Evolutionary conservation across 805 yeast species (phyloP), one percentile per base, ranked within the genome.

Genomic region (Candida nonsorbophila): DNA sequence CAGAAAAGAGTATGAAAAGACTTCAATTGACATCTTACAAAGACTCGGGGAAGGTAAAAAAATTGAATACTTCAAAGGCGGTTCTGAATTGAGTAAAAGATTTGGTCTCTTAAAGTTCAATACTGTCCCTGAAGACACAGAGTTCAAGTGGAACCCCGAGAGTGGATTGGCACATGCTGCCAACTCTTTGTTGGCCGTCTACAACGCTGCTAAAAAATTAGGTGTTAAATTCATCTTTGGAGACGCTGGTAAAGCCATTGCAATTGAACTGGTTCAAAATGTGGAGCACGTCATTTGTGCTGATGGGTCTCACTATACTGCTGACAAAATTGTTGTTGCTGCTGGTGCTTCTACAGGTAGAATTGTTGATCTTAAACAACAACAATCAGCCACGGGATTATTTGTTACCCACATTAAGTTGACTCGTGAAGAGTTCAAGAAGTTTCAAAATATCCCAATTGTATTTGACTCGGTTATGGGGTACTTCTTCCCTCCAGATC

Each of bases 401-500:
- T 49, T 55, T 34, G 56, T 58, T 1, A 40, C 58, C 3, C 72
- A 66, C 34, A 47, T 67, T 3, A 49, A 55, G 24, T 37, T 67
- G 11, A 49, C 55, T 1, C 48, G 47, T 6, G 42, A 45, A 20
- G 71, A 67, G 34, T 63, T 41, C 33, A 45, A 44, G 15, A 46
- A 43, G 16, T 64, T 49, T 30, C 55, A 55, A 36, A 36, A 46
- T 26, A 51, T 67, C 11, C 74, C 74, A 1, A 50, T 67, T 7
- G 58, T 69, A 15, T 66, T 66, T 44, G 55, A 63, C 34, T 47
- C 67, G 1, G 65, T 60, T 22, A 27, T 41, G 30, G 73, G 74
- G 0, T 69, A 66, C 33, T 65, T 62, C 43, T 69, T 69, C 47
- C 71, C 73, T 4, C 74, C 74, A 8, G 72, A 67, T 37, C 40